A percentile compares a stretch with the other conserved stretches of the same genome.
phyloP scores from a whole-genome alignment of 2,329 filamentous ascomycete species.

The Aureobasidium sp. region DNA sequence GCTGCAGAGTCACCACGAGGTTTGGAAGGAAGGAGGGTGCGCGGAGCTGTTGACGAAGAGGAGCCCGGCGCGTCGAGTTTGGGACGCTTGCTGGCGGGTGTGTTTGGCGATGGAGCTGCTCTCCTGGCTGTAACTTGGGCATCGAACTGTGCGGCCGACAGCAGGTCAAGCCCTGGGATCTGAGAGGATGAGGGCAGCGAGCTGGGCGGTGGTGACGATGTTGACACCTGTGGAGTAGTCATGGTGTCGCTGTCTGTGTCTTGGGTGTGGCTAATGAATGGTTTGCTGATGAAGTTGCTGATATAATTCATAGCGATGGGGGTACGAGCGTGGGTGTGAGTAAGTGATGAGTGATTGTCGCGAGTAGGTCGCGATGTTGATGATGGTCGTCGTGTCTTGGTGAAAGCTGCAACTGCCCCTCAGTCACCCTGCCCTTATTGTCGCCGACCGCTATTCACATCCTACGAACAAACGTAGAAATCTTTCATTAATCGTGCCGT shows the following conservation, averaged over 20 bases:
- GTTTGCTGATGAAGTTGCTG: neutral
- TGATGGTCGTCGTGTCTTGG: neutral
- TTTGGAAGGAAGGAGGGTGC: constrained; percentile 1
- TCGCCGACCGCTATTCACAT: neutral
- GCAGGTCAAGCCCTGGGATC: constrained; percentile 2
- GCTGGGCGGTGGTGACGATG: neutral
- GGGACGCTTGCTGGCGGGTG: neutral
- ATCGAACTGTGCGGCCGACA: neutral
- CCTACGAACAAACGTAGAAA: neutral
- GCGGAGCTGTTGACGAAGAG: neutral
- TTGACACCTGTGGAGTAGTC: neutral
- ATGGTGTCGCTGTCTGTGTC: neutral
- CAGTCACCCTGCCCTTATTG: neutral
- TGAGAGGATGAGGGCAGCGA: neutral
- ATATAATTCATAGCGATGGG: neutral
- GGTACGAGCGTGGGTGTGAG: neutral
- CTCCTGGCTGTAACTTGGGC: neutral
- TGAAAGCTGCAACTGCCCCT: neutral
- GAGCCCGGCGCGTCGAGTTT: neutral
- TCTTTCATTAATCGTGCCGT: neutral
- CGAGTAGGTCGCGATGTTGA: neutral
- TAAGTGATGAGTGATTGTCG: neutral
- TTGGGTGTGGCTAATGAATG: neutral
- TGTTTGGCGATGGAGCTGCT: neutral
- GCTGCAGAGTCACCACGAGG: constrained; percentile 2